phyloP scores from a whole-genome alignment of 176 grass and related monocot species.

The Urochloa ruziziensis region DNA sequence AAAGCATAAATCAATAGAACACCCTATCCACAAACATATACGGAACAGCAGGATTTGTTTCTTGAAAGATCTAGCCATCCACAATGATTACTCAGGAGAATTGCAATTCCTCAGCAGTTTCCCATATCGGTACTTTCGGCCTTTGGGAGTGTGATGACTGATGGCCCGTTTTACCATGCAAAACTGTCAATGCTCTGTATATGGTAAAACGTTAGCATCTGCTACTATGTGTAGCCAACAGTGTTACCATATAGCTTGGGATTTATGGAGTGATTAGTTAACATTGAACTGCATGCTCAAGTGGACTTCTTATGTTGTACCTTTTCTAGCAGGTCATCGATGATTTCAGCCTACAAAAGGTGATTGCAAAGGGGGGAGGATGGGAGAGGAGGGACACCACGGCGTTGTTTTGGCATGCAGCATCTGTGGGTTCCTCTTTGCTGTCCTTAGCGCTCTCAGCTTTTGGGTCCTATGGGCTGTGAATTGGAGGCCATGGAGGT shows the following conservation, averaged over 20 bases:
- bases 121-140: background rate
- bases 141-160: background rate
- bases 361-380: constrained; percentile 54
- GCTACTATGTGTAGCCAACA: background rate
- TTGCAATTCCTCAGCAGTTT: background rate
- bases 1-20: background rate
- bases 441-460: constrained; percentile 87
- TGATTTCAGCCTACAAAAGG: constrained; percentile 63
- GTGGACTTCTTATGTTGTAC: constrained; percentile 8
- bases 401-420: constrained; percentile 77
- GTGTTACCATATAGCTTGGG: constrained; percentile 12
- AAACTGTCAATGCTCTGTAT: background rate
- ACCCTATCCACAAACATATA: background rate
- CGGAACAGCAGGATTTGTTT: background rate
- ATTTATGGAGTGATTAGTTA: constrained; percentile 20
- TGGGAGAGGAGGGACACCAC: constrained; percentile 80
- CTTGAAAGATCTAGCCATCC: background rate
- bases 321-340: constrained; percentile 42
- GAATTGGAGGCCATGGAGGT: constrained; percentile 99
- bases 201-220: background rate
- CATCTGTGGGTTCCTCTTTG: constrained; percentile 79
- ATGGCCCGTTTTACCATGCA: background rate
- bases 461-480: constrained; percentile 96
- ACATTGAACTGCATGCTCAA: constrained; percentile 14
- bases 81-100: background rate